Evolutionary conservation across 768 basidiomycete genomes (phyloP), one percentile per base, ranked within the genome.

Genomic region (Mycena crocata): DNA sequence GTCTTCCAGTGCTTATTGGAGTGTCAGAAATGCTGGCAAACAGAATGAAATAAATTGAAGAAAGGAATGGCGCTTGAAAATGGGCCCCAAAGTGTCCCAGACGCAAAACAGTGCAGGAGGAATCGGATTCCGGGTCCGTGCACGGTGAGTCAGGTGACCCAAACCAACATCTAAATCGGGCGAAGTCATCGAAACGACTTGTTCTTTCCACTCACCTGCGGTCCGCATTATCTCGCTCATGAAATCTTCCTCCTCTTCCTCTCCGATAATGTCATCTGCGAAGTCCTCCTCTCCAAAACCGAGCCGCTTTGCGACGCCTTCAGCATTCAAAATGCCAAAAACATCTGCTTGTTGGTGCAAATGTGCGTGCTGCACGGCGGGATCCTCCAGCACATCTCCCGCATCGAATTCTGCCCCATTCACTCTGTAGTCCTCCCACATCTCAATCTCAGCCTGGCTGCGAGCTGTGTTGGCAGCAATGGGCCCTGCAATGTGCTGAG

Each of bases 1-100:
- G n/a, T 23, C 42, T 5, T 40, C 40, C 7, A 40, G 40, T 5
- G 40, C 40, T 40, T 79, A 76, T 2, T 73, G 76, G 13, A 79
- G n/a, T n/a, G n/a, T n/a, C n/a, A n/a, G n/a, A n/a, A n/a, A n/a
- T n/a, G n/a, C n/a, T n/a, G n/a, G n/a, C n/a, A n/a, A n/a, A n/a
- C n/a, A n/a, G n/a, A n/a, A n/a, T n/a, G n/a, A n/a, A n/a, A n/a
- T n/a, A n/a, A n/a, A n/a, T n/a, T n/a, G n/a, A n/a, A n/a, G n/a
- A n/a, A n/a, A n/a, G n/a, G n/a, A n/a, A n/a, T n/a, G n/a, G n/a
- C n/a, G n/a, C n/a, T n/a, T n/a, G n/a, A n/a, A n/a, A n/a, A n/a
- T n/a, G n/a, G n/a, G n/a, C n/a, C n/a, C n/a, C n/a, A n/a, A n/a
- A n/a, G n/a, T n/a, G n/a, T n/a, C n/a, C n/a, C n/a, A n/a, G n/a